Evolutionary conservation across 2,329 filamentous ascomycete genomes (phyloP), one percentile per base, ranked within the genome.

Genomic region (Aureobasidium leucospermi): DNA sequence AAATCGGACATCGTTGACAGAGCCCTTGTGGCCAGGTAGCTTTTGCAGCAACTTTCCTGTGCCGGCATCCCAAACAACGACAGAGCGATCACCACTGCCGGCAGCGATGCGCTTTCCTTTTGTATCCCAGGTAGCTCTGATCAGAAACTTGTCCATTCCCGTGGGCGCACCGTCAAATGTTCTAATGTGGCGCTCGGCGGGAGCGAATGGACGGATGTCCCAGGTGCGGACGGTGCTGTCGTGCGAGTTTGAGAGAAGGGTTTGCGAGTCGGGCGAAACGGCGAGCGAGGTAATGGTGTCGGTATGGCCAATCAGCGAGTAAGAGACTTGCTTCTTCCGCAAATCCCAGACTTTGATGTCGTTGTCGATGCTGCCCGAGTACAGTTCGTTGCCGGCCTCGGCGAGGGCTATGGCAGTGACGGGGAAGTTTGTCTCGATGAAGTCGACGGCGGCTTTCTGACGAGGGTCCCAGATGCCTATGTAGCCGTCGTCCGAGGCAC

Each of bases 321-420:
- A 96, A 6, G 90, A 85, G 2, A 95, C 83, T 6, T 87, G 83
- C 74, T 95, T 91, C 78, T 96, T 97, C 65, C 94, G 85, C 69
- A 97, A 76, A 74, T 99, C 94, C 93, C 94, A 99, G 19, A 96
- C 92, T 67, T 92, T 90, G 71, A 99, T 96, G 67, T 95, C 91
- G 70, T 97, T 96, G 76, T 97, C 94, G 66, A 99, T 96, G 23
- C 92, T 89, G 48, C 93, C 93, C 6, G 89, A 88, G 73, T 94
- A 99, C 29, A 99, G 84, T 75, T 97, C 94, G 71, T 96, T 96
- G 16, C 94, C 94, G 1, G 93, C 91, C 71, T 96, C 91, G 0
- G 92, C 87, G n/a, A 97, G 79, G 15, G 91, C 90, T 6, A 97
- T 85, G 0, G 93, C 89, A 1, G 94, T 97, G 60, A 99, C 85